phyloP scores from a whole-genome alignment of 1,284 basidiomycete genomes.

The Meira nashicola region DNA sequence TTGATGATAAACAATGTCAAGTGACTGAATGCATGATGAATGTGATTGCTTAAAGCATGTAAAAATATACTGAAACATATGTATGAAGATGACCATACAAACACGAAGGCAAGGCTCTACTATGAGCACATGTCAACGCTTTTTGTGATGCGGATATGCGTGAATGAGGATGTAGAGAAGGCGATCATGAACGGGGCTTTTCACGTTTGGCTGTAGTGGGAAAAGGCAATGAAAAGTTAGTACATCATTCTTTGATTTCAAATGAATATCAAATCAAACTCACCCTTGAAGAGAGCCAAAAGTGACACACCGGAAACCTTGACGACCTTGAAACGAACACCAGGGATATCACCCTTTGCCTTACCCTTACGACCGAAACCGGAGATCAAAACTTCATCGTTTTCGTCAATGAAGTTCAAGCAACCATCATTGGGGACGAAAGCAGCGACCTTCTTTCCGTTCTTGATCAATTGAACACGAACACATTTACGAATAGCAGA shows the following conservation, averaged over 20 bases:
- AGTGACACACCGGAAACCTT: slow-evolving; percentile 99
- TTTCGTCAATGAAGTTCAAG: slow-evolving; percentile 93
- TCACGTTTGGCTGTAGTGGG: background rate
- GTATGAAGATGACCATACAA: too few species aligned
- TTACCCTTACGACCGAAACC: slow-evolving; percentile 99
- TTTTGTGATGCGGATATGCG: background rate
- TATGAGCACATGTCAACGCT: background rate
- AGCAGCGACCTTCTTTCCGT: slow-evolving; percentile 82
- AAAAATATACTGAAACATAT: too few species aligned
- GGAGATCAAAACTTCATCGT: slow-evolving; percentile 98
- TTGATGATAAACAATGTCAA: too few species aligned
- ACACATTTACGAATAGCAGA: slow-evolving; percentile 85
- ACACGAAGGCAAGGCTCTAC: too few species aligned
- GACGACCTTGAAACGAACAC: slow-evolving; percentile 98
- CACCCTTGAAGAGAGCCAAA: slow-evolving; percentile 41
- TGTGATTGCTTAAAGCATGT: too few species aligned
- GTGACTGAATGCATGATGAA: too few species aligned
- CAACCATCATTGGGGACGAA: slow-evolving; percentile 81
- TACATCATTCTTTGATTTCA: slow-evolving; percentile 15
- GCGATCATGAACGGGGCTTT: background rate
- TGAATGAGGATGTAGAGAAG: background rate
- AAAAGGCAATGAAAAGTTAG: background rate
- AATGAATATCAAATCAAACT: slow-evolving; percentile 45
- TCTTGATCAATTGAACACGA: slow-evolving; percentile 99
- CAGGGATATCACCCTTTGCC: slow-evolving; percentile 86